A percentile compares a stretch with the other conserved stretches of the same genome.
Conservation (phyloP, 164 flowering plant genomes). For the Nymphaea colorata region DNA sequence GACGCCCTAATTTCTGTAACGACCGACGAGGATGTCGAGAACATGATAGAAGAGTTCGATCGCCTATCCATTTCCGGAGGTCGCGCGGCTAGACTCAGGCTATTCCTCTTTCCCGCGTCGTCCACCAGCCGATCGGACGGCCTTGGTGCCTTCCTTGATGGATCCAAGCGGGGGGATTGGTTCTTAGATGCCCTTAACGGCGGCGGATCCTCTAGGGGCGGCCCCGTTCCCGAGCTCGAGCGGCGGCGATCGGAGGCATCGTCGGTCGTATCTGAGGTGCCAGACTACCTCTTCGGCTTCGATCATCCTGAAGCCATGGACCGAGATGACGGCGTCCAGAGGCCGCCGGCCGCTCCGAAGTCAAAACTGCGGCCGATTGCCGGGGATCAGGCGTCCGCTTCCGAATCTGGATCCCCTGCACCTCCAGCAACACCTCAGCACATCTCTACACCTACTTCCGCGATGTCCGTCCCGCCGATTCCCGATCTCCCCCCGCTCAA, state of each 20-base stretch:
- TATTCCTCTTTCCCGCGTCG: conserved; percentile 42
- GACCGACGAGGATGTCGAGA: conserved; percentile 83
- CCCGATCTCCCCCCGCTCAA: conserved; percentile 63
- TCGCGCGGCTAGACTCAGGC: conserved; percentile 46
- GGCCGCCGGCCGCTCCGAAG: conserved; percentile 20
- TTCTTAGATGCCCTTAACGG: conserved; percentile 78
- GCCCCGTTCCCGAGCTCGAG: conserved; percentile 23
- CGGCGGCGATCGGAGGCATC: conserved; percentile 78
- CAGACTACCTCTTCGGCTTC: conserved; percentile 82
- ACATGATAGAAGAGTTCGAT: conserved; percentile 94
- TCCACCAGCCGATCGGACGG: conserved; percentile 23
- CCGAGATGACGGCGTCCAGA: neutral
- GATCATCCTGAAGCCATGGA: conserved; percentile 14
- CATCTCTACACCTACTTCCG: conserved; percentile 34
- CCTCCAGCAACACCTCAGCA: conserved; percentile 31
- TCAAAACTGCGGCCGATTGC: conserved; percentile 28
- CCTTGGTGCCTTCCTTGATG: conserved; percentile 57
- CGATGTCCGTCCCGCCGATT: conserved; percentile 16
- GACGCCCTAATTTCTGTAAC: conserved; percentile 82
- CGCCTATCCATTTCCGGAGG: conserved; percentile 24
- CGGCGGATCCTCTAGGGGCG: conserved; percentile 4
- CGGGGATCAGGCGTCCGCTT: conserved; percentile 17
- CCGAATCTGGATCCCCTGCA: conserved; percentile 75
- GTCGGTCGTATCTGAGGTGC: conserved; percentile 74
- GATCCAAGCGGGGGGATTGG: conserved; percentile 74